Evolutionary conservation across 352 stramenopile genomes (phyloP), one percentile per base, ranked within the genome.

Genomic region (Pythium utonaiense): DNA sequence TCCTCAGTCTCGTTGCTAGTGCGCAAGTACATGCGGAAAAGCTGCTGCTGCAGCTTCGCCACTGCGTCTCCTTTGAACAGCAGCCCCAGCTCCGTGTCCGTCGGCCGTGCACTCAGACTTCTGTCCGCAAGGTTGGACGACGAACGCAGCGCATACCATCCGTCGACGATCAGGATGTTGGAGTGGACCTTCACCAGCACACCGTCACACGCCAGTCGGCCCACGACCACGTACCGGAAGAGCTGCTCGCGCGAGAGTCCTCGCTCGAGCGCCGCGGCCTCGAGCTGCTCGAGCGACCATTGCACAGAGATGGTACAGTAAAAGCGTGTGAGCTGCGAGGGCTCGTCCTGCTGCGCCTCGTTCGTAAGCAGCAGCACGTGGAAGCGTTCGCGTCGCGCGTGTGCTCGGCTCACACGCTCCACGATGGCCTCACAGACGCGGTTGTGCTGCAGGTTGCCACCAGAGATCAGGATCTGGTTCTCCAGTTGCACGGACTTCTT

Each of bases 391-490:
- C 62, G 9, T 14, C 75, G 55, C 4, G 62, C 21, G 21, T 77
- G 52, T 12, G 76, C 74, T 31, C 71, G 65, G 25, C 77, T 66
- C 24, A 80, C 77, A 33, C 82, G 77, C 25, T 69, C 57, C 6
- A 88, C 74, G 34, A 92, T 75, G 9, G 82, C 80, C 30, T 78
- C 74, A 27, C 73, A 87, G 21, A 92, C 78, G 19, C 82, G 78
- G 58, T 92, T 92, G 69, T 88, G 80, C 67, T 92, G 82, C 22
- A 88, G 41, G 2, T 55, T 77, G 21, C 80, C 82, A 7, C 82
- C 82, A 6, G 82, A 89, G 54, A 92, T 89, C 51, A 92, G 68
- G 53, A 92, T 90, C 77, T 92, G 82, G 54, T 87, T 92, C 60
- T 92, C 82, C 27, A 92, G 67, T 27, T 92, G 82, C 17, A 90